Evolutionary conservation across 2,329 filamentous ascomycete species (phyloP).

Genomic region (Neofusicoccum laricinum): DNA sequence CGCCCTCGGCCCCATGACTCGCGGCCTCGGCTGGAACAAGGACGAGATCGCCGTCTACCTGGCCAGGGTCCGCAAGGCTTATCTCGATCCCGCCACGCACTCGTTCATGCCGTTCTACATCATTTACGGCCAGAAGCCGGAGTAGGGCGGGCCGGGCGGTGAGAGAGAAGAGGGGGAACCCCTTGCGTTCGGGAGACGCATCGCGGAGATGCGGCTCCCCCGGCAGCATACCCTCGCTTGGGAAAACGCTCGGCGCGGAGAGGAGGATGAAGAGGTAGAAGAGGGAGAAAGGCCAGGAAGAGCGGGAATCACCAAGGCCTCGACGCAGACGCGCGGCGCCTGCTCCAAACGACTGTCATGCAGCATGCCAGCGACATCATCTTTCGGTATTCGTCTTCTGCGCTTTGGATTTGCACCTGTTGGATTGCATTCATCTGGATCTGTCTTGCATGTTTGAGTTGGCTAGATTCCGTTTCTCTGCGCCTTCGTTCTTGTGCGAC

Average conservation of each 20-base stretch:
- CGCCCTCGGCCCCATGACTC: slow-evolving; percentile 19
- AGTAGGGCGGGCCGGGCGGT: background rate
- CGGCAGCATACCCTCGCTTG: too few relatives aligned
- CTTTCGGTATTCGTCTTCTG: too few relatives aligned
- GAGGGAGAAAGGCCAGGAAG: too few relatives aligned
- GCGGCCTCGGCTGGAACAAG: slow-evolving; percentile 21
- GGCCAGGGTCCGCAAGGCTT: slow-evolving; percentile 17
- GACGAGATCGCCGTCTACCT: slow-evolving; percentile 19
- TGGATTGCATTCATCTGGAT: background rate
- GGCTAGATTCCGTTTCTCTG: background rate
- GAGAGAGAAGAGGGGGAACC: background rate
- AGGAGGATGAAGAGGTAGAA: too few relatives aligned
- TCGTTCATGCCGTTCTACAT: slow-evolving; percentile 57
- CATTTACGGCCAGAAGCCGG: slow-evolving; percentile 54
- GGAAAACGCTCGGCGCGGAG: too few relatives aligned
- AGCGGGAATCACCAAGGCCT: too few relatives aligned
- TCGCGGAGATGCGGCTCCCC: too few relatives aligned
- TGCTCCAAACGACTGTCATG: too few relatives aligned
- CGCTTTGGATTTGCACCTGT: too few relatives aligned
- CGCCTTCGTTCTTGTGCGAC: background rate
- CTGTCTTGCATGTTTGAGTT: background rate
- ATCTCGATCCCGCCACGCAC: slow-evolving; percentile 35
- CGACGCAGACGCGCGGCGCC: too few relatives aligned
- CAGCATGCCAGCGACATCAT: too few relatives aligned
- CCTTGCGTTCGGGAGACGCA: background rate